These are phyloP conservation scores for Rhodotorula taiwanensis DNA, from an alignment of 768 basidiomycete species.

Conservation along the genomic window DNA sequence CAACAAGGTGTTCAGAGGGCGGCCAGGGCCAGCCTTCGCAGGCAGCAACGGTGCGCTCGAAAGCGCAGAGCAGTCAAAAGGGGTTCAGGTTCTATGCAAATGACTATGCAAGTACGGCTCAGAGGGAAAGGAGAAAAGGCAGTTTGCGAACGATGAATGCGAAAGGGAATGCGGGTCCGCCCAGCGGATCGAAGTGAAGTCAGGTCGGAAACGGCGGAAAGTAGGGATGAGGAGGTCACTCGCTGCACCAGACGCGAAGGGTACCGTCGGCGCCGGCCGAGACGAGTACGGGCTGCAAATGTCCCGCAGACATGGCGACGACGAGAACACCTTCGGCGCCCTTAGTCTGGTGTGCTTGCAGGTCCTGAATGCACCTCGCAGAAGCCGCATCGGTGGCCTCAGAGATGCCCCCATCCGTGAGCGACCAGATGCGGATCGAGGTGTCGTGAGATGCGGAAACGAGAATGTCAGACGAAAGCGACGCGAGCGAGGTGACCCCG, in stretches of 20 bases:
- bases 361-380: constrained; percentile 68
- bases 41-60: no score
- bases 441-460: constrained; percentile 90
- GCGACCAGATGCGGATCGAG: constrained; percentile 89
- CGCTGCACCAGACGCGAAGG: constrained; percentile 60
- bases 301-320: constrained; percentile 81
- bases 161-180: no score
- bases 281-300: constrained; percentile 74
- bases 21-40: no score
- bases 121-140: no score
- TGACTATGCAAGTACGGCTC: no score
- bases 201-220: no score
- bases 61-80: no score
- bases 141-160: no score
- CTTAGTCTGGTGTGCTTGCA: constrained; percentile 80
- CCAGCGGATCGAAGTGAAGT: no score
- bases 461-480: constrained; percentile 63
- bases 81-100: no score
- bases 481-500: constrained; percentile 80
- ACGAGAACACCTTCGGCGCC: constrained; percentile 83
- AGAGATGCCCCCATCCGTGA: neutral
- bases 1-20: no score
- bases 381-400: neutral
- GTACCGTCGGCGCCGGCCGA: constrained; percentile 95
- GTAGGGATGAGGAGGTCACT: neutral